Base-by-base conservation (phyloP, 306 rosid genomes). In the Casuarina glauca region DNA sequence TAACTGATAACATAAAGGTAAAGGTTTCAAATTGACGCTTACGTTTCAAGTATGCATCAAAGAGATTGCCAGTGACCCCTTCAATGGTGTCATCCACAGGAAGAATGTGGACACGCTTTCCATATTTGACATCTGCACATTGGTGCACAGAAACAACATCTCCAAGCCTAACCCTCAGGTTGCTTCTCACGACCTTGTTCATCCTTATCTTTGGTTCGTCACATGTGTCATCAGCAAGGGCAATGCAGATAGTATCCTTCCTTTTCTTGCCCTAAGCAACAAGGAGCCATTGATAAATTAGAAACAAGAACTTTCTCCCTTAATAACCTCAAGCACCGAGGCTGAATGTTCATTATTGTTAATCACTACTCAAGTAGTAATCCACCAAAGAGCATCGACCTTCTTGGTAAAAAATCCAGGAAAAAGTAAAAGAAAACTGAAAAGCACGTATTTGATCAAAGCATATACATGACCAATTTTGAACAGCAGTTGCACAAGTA, bases 141-240 rank as follows among this genome's bases (percentile, higher is more conserved):
- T 89, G 96, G 78, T 93, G 97, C 38, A 95, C 99, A 3, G 97
- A 95, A 67, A 95, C 97, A 69, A 95, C 97, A 75, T 93, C 99
- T 13, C 97, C 97, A 9, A 95, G 97, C 86, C 99, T 89, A 69
- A 95, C 99, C 89, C 99, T 91, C 15, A 95, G 89, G 74, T 93
- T 95, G 86, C 81, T 89, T 75, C 99, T 88, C 46, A 93, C 93
- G 74, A 93, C 99, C 89, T 93, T 95, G 86, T 93, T 95, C 99
- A 93, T 91, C 78, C 97, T 90, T 46, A 95, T 93, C 82, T 91
- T 95, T 3, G 97, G 97, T 64, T 89, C 96, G 16, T 95, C 97
- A 9, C 97, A 93, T 0, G 93, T 84, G 3, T 89, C 97, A 81
- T 95, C 99, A 69, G 97, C 97, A 51, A 93, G 93, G 48, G 96